Percentiles rank a stretch among this genome's conserved stretches.
Evolutionary conservation across 495 filamentous ascomycete genomes (phyloP).

Genomic region (Pseudevernia furfuracea): DNA sequence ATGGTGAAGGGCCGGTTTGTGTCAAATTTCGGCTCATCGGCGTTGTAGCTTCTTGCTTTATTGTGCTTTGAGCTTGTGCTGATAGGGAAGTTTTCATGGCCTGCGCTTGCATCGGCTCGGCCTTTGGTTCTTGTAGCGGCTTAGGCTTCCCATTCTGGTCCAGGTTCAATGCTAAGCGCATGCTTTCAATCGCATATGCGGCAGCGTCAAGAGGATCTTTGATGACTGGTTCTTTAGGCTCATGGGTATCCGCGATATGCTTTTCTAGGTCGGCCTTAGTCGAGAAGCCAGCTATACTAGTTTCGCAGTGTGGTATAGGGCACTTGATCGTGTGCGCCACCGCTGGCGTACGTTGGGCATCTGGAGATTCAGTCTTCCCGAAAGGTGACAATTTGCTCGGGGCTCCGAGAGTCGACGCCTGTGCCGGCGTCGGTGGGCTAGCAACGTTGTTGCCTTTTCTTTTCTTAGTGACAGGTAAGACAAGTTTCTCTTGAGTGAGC

Average conservation of each 20-base stretch:
- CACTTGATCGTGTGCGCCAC: slow-evolving; percentile 38
- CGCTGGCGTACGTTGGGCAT: slow-evolving; percentile 33
- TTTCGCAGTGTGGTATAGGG: slow-evolving; percentile 38
- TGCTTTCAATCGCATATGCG: slow-evolving; percentile 41
- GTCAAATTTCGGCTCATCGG: slow-evolving; percentile 33
- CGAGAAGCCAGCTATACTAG: slow-evolving; percentile 39
- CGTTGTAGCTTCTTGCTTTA: slow-evolving; percentile 35
- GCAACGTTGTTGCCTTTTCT: slow-evolving; percentile 42
- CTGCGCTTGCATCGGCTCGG: slow-evolving; percentile 22
- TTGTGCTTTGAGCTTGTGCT: slow-evolving; percentile 32
- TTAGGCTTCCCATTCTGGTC: slow-evolving; percentile 33
- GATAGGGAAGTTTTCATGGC: slow-evolving; percentile 28
- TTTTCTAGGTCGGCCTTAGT: slow-evolving; percentile 41
- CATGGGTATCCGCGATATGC: slow-evolving; percentile 43
- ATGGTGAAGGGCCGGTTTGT: slow-evolving; percentile 41
- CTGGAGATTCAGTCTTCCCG: slow-evolving; percentile 33
- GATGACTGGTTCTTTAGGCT: slow-evolving; percentile 37
- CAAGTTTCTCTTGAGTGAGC: slow-evolving; percentile 49
- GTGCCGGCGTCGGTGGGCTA: slow-evolving; percentile 32
- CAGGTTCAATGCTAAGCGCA: slow-evolving; percentile 35
- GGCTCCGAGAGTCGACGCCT: slow-evolving; percentile 25
- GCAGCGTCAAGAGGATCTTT: slow-evolving; percentile 36
- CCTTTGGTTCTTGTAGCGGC: slow-evolving; percentile 19
- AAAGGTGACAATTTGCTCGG: slow-evolving; percentile 30
- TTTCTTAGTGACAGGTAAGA: slow-evolving; percentile 56